Conservation (phyloP, 305 asterid genomes). For the Salvia sclarea region DNA sequence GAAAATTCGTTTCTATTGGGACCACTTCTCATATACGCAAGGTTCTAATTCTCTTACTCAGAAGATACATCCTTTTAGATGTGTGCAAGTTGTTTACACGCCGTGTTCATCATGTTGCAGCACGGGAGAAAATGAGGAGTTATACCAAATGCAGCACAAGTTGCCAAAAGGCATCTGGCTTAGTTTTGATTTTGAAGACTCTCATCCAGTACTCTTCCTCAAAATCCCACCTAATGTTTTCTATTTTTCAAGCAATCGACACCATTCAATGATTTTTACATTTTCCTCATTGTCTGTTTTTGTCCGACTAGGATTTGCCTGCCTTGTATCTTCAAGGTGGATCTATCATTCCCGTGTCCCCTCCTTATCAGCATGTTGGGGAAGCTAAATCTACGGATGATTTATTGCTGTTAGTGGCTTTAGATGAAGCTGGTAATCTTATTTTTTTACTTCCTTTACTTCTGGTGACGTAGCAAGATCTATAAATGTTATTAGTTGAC, state of each 20-base stretch:
- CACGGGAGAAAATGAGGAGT: slow-evolving; percentile 57
- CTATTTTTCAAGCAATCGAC: slow-evolving; percentile 7
- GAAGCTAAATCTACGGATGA: slow-evolving; percentile 73
- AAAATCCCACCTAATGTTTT: neutral
- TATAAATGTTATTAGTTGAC: too few species aligned
- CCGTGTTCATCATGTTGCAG: slow-evolving; percentile 44
- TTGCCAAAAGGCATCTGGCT: slow-evolving; percentile 87
- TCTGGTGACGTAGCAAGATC: slow-evolving; percentile 7
- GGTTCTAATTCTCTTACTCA: slow-evolving; percentile 48
- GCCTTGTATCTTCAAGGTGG: slow-evolving; percentile 87
- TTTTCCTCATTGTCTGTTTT: slow-evolving; percentile 16
- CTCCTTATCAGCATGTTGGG: slow-evolving; percentile 69
- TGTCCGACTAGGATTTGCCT: slow-evolving; percentile 73
- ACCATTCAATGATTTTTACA: slow-evolving; percentile 13
- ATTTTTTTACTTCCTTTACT: slow-evolving; percentile 26
- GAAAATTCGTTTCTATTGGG: slow-evolving; percentile 93
- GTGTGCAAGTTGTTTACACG: neutral
- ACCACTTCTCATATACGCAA: slow-evolving; percentile 79
- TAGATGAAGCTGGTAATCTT: slow-evolving; percentile 69
- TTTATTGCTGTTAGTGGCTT: slow-evolving; percentile 67
- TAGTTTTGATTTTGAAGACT: slow-evolving; percentile 88
- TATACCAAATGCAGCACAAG: slow-evolving; percentile 55
- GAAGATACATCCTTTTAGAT: neutral
- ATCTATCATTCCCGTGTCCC: slow-evolving; percentile 76
- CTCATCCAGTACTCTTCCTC: slow-evolving; percentile 71